Base-by-base conservation (phyloP, 1,139 yeast species). In the Pneumocystis canis region DNA sequence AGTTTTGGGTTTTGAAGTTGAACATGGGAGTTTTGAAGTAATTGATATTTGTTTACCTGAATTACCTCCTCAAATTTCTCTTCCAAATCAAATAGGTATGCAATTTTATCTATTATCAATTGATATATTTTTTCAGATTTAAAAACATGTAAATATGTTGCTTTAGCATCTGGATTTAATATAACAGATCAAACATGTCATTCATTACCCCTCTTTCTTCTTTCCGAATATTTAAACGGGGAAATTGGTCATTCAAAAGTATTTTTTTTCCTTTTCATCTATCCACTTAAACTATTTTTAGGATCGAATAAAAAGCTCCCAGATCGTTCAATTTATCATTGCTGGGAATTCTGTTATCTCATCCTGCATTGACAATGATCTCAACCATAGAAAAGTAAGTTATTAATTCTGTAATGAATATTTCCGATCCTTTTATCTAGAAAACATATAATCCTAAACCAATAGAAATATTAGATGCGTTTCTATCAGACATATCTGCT, bases 1-100 rank as follows among this genome's bases (percentile, higher is more conserved):
- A 0, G 81, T 89, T 0, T 73, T 90, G 28, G 99, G 99, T 0
- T 83, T 87, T 74, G 97, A 90, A 71, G 79, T 86, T 11, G 83
- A 82, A 60, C 84, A 90, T 0, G 98, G 97, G 1, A 79, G 85
- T 7, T 90, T 94, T 73, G 89, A 87, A 67, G 88, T 89, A 1
- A 80, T 88, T 69, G 97, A 90, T 71, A 78, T 90, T 4, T 81
- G 80, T 3, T 86, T 82, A 68, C 95, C 97, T 0, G 79, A 78
- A 16, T 74, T 80, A 33, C 78, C 85, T 1, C 83, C 84, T 0
- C 95, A 86, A 71, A 71, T 25, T 47, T 14, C 30, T 25, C 11
- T 47, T 33, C 25, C 39, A 40, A 25, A 31, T 32, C 14, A 18
- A 20, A 25, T 33, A 14, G 30, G 59, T 32, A 33, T 31, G 14